Conservation (phyloP, 2,329 filamentous ascomycete genomes). For the Karstenula rhodostoma region DNA sequence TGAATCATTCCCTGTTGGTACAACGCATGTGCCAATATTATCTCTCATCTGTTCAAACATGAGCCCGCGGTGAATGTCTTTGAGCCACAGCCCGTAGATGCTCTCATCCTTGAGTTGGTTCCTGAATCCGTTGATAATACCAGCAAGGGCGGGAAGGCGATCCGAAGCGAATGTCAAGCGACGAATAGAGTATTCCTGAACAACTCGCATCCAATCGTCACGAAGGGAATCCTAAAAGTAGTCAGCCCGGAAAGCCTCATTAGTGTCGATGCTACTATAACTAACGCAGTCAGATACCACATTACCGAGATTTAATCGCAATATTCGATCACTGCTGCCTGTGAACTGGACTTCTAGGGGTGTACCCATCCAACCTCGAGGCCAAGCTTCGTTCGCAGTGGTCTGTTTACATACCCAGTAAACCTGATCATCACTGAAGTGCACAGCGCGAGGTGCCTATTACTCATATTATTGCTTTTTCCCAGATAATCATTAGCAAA, state of each 20-base stretch:
- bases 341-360: neutral
- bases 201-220: neutral
- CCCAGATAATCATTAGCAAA: neutral
- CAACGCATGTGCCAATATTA: neutral
- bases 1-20: neutral
- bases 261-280: neutral
- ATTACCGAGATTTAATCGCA: neutral
- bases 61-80: conserved; percentile 6
- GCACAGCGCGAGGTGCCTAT: conserved; percentile 10
- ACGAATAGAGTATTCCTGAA: conserved; percentile 4
- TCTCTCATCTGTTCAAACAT: no score
- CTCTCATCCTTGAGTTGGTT: conserved; percentile 1
- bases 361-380: neutral
- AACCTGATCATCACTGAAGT: conserved; percentile 13
- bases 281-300: neutral
- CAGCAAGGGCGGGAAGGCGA: conserved; percentile 13
- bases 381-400: conserved; percentile 12
- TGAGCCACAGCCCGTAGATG: conserved; percentile 3
- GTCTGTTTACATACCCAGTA: conserved; percentile 14
- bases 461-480: neutral
- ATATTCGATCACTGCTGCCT: no score
- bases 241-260: neutral
- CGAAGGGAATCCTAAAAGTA: neutral
- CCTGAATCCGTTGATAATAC: conserved; percentile 6
- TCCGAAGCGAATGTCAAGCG: conserved; percentile 6